Conservation (phyloP, 2,329 filamentous ascomycete genomes). For the Chrysoporthe cubensis region DNA sequence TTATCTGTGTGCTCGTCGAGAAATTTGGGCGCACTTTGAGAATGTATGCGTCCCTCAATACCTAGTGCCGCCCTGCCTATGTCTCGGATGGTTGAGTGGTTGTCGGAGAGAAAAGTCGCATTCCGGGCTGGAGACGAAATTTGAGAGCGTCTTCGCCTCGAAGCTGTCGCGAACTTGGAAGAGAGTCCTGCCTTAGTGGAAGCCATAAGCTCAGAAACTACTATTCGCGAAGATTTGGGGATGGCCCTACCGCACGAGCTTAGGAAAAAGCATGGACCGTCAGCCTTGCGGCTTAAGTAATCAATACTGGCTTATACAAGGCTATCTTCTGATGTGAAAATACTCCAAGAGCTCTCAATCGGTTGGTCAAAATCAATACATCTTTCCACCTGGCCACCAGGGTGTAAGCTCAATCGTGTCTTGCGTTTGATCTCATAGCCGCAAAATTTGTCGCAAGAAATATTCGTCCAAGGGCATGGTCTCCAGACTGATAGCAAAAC, state of each 20-base stretch:
- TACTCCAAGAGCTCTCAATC: background rate
- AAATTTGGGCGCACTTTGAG: too few relatives aligned
- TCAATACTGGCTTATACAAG: constrained; percentile 4
- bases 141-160: too few relatives aligned
- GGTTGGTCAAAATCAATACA: background rate
- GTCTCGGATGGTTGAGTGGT: too few relatives aligned
- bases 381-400: background rate
- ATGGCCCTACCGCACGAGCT: background rate
- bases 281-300: constrained; percentile 14
- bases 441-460: background rate
- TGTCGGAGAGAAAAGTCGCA: too few relatives aligned
- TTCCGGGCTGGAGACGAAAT: too few relatives aligned
- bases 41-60: too few relatives aligned
- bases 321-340: background rate
- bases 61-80: too few relatives aligned
- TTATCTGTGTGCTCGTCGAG: too few relatives aligned
- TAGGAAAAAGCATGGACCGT: background rate
- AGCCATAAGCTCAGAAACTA: background rate
- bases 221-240: background rate
- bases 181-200: too few relatives aligned
- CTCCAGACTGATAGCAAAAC: background rate
- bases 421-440: background rate
- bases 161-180: too few relatives aligned
- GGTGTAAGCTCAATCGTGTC: background rate
- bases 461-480: background rate